A percentile compares a stretch with the other conserved stretches of the same genome.
Evolutionary conservation across 495 filamentous ascomycete species (phyloP).

Genomic region (Penicillium robsamsonii): DNA sequence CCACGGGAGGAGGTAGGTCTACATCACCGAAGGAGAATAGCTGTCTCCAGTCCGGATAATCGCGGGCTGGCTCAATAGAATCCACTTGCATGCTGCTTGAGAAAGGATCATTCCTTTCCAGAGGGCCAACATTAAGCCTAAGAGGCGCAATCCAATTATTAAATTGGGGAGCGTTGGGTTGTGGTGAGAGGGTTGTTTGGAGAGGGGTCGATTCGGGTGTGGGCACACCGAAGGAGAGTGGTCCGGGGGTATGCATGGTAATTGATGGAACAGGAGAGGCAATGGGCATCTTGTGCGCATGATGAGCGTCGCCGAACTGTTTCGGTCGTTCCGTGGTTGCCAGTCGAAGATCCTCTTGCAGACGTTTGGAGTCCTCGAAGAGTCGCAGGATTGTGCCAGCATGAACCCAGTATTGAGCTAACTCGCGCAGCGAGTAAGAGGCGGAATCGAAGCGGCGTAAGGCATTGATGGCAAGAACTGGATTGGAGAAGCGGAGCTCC

Average conservation of each 20-base stretch:
- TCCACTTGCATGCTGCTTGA: conserved; percentile 32
- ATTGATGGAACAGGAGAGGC: conserved; percentile 21
- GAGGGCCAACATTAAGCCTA: conserved; percentile 28
- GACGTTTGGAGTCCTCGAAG: conserved; percentile 47
- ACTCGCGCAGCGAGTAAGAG: conserved; percentile 44
- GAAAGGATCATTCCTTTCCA: conserved; percentile 29
- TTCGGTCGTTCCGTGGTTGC: conserved; percentile 41
- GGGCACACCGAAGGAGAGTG: conserved; percentile 37
- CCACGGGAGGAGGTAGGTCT: conserved; percentile 41
- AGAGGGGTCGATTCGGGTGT: conserved; percentile 35
- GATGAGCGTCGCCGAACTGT: conserved; percentile 26
- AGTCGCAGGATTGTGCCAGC: conserved; percentile 47
- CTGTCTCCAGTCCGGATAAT: conserved; percentile 47
- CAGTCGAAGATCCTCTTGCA: conserved; percentile 44
- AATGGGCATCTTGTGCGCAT: conserved; percentile 21
- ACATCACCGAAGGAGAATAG: conserved; percentile 46
- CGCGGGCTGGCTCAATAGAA: conserved; percentile 35
- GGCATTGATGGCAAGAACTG: conserved; percentile 49
- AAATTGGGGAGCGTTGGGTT: conserved; percentile 31
- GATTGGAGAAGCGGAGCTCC: conserved; percentile 50
- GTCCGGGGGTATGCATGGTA: conserved; percentile 26
- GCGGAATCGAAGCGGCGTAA: conserved; percentile 49
- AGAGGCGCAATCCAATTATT: conserved; percentile 41
- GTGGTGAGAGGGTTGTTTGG: conserved; percentile 28
- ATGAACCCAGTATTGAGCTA: conserved; percentile 47